Percentiles rank a stretch among this genome's conserved stretches.
phyloP scores from a whole-genome alignment of 345 rosid genomes.

The Brassica rapa region DNA sequence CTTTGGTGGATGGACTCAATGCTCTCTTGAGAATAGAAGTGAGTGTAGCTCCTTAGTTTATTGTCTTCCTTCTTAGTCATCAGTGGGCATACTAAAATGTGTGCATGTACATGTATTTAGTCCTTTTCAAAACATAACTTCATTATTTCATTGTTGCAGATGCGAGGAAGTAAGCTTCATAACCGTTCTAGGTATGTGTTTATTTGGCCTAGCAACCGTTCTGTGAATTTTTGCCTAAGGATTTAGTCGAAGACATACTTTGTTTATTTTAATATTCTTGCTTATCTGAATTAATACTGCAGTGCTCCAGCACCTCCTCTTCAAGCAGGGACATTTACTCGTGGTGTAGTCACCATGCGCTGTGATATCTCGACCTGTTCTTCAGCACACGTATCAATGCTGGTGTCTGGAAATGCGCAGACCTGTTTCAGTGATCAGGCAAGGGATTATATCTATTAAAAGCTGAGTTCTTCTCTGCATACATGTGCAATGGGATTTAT shows the following conservation, averaged over 20 bases:
- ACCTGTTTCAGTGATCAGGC: slow-evolving; percentile 99
- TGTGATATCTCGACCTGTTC: slow-evolving; percentile 94
- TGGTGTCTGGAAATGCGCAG: slow-evolving; percentile 98
- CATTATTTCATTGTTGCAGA: slow-evolving; percentile 45
- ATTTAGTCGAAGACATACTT: neutral
- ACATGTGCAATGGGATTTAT: slow-evolving; percentile 18
- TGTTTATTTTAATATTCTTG: neutral
- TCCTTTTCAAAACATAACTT: slow-evolving; percentile 2
- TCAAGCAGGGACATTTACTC: slow-evolving; percentile 98
- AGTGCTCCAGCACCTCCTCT: slow-evolving; percentile 99
- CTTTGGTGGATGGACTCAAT: slow-evolving; percentile 89
- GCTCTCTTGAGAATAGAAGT: slow-evolving; percentile 95
- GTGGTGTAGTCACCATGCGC: slow-evolving; percentile 98
- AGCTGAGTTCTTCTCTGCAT: neutral
- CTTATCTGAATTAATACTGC: slow-evolving; percentile 39
- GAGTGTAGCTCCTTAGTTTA: slow-evolving; percentile 42
- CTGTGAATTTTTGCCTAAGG: slow-evolving; percentile 1
- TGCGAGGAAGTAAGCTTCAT: slow-evolving; percentile 97
- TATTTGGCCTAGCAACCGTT: slow-evolving; percentile 1
- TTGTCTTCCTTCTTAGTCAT: neutral
- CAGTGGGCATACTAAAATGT: slow-evolving; percentile 10
- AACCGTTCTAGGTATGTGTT: slow-evolving; percentile 79
- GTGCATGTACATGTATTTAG: neutral
- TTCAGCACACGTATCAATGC: slow-evolving; percentile 83
- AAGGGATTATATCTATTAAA: slow-evolving; percentile 35